Base-by-base conservation (phyloP, 2,329 filamentous ascomycete species). In the Diaporthe vexans region DNA sequence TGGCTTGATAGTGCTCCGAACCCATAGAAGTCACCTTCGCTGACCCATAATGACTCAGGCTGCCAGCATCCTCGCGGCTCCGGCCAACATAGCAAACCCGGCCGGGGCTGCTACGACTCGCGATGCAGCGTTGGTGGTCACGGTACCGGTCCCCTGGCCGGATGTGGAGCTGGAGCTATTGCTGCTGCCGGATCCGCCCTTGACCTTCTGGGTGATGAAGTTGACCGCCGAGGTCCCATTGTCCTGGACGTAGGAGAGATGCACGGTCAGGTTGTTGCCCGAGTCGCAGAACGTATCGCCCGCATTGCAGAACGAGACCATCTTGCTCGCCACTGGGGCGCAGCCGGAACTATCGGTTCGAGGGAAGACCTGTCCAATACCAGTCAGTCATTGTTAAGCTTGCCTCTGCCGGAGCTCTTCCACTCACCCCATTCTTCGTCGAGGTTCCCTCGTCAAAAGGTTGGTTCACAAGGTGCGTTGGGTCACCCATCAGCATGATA, bases 261-360 rank as follows among this genome's bases (percentile, higher is more conserved):
- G 80, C 21, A 75, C 75, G 2, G 58, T 54, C 21, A 72, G 58
- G 51, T 76, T 73, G 52, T 69, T 70, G 29, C 80, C 80, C 1
- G 54, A 58, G 46, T 79, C 78, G 74, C 80, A 81, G 69, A 79
- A 81, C 2, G 78, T 75, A 57, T 81, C 80, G 56, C 77, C 78
- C 0, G 73, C 72, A 67, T 81, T 77, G 67, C 80, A 80, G 74
- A 77, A 80, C 57, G 76, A 78, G 52, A 76, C 75, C 63, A 81
- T 80, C 19, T 73, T 67, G 46, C 72, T 71, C 13, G 76, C 73
- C 58, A 78, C 78, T 8, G 76, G 65, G 68, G 77, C 77, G 68
- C 79, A 79, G 37, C 76, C 73, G 8, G 76, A 67, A 21, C 73
- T 52, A 56, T 77, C 72, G 3, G 57, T n/a, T 5, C 80, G 78